These are phyloP conservation scores for Yamadazyma akitaensis DNA, from an alignment of 805 yeast genomes.

Conservation along the genomic window DNA sequence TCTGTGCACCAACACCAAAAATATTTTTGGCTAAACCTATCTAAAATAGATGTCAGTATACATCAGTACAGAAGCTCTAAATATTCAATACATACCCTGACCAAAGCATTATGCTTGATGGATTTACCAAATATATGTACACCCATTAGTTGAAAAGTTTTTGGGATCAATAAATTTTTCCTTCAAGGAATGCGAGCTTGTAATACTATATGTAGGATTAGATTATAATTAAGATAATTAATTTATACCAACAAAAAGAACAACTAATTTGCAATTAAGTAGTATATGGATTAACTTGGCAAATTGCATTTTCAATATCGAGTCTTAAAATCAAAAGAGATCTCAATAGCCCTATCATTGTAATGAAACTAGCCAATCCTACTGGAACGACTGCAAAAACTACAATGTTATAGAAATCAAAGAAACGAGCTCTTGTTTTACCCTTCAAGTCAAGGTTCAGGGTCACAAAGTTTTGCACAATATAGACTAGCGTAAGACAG, in stretches of 20 bases:
- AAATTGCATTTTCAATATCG: slow-evolving; percentile 41
- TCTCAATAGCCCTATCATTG: slow-evolving; percentile 82
- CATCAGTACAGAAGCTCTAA: background rate
- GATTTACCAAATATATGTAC: slow-evolving; percentile 45
- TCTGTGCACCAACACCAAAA: slow-evolving; percentile 78
- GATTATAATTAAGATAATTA: background rate
- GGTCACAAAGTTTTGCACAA: slow-evolving; percentile 84
- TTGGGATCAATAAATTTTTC: slow-evolving; percentile 6
- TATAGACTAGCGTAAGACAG: slow-evolving; percentile 73
- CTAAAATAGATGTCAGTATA: slow-evolving; percentile 18
- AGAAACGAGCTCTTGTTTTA: slow-evolving; percentile 54
- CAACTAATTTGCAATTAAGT: slow-evolving; percentile 3
- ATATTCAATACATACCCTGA: slow-evolving; percentile 22
- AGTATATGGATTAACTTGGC: background rate
- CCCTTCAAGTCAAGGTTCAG: slow-evolving; percentile 60
- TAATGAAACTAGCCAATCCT: slow-evolving; percentile 88
- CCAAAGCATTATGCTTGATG: slow-evolving; percentile 41
- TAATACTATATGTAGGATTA: background rate
- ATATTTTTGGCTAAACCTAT: slow-evolving; percentile 75
- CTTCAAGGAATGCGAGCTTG: background rate
- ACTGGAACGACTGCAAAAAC: slow-evolving; percentile 99
- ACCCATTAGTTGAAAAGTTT: slow-evolving; percentile 26
- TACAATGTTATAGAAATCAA: slow-evolving; percentile 82
- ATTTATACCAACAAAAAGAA: background rate
- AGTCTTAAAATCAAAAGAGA: slow-evolving; percentile 70